Evolutionary conservation across 805 yeast genomes (phyloP), one percentile per base, ranked within the genome.

Genomic region (Pichia cephalocereana): DNA sequence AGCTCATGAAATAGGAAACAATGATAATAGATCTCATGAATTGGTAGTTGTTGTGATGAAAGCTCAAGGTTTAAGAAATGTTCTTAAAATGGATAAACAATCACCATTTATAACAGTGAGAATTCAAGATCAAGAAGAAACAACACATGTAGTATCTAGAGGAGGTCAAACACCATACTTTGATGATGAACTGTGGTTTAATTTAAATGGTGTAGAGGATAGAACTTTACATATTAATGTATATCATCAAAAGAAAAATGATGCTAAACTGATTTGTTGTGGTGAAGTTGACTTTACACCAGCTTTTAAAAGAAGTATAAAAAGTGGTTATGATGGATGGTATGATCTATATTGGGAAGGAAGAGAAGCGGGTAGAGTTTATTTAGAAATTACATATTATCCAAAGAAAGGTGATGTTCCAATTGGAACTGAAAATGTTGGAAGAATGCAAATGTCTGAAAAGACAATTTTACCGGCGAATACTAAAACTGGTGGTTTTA

Each of bases 141-240:
- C 83, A 58, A 87, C 97, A 1, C 81, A 80, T 36, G 75, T 87
- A 0, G 80, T 86, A 50, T 75, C 78, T 46, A 70, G 98, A 55
- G 99, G 96, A 1, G 99, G 99, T 2, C 99, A 93, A 62, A 84
- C 86, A 6, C 99, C 99, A 1, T 77, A 72, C 19, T 93, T 97
- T 87, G 82, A 86, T 51, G 80, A 80, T 51, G 88, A 86, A 53
- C 70, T 84, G 49, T 69, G 86, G 55, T 86, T 85, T 59, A 75
- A 75, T 38, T 69, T 87, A 27, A 72, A 80, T 1, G 74, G 85
- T 8, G 84, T 82, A 37, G 71, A 82, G 28, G 79, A 75, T 45
- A 83, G 88, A 2, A 51, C 72, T 0, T 63, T 93, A 67, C 79
- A 79, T 52, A 69, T 93, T 2, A 86, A 86, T 38, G 80, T 89